Evolutionary conservation across 2,329 filamentous ascomycete genomes (phyloP).

Genomic region (Claviceps sp.): DNA sequence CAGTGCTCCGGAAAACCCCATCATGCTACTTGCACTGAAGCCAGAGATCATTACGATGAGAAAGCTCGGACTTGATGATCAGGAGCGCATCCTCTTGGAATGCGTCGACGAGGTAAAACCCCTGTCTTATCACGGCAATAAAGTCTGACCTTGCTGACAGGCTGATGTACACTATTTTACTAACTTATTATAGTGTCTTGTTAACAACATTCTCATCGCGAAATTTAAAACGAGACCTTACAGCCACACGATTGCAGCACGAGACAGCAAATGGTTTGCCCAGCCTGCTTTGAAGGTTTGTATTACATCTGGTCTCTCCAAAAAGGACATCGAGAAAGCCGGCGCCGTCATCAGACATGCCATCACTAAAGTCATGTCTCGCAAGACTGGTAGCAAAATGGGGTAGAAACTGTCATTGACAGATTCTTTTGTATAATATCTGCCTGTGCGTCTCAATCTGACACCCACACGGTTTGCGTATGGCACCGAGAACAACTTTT

Average conservation of each 20-base stretch:
- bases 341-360: constrained; percentile 80
- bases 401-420: background rate
- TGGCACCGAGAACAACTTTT: background rate
- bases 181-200: constrained; percentile 46
- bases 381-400: constrained; percentile 36
- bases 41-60: constrained; percentile 63
- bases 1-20: constrained; percentile 71
- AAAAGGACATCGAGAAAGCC: constrained; percentile 93
- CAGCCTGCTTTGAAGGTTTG: constrained; percentile 83
- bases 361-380: constrained; percentile 78
- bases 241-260: constrained; percentile 46
- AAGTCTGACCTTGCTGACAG: background rate
- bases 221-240: constrained; percentile 69
- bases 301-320: constrained; percentile 72
- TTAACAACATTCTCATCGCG: constrained; percentile 82
- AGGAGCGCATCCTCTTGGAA: constrained; percentile 76
- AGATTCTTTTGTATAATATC: background rate
- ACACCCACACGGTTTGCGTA: background rate
- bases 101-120: constrained; percentile 85
- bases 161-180: background rate
- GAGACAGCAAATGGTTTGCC: constrained; percentile 57
- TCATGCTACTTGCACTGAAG: constrained; percentile 75
- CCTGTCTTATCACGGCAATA: background rate
- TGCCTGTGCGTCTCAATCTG: background rate
- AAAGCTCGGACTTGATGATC: constrained; percentile 57